These are phyloP conservation scores for Zymoseptoria passerinii DNA, from an alignment of 2,329 filamentous ascomycete species.

Conservation along the genomic window DNA sequence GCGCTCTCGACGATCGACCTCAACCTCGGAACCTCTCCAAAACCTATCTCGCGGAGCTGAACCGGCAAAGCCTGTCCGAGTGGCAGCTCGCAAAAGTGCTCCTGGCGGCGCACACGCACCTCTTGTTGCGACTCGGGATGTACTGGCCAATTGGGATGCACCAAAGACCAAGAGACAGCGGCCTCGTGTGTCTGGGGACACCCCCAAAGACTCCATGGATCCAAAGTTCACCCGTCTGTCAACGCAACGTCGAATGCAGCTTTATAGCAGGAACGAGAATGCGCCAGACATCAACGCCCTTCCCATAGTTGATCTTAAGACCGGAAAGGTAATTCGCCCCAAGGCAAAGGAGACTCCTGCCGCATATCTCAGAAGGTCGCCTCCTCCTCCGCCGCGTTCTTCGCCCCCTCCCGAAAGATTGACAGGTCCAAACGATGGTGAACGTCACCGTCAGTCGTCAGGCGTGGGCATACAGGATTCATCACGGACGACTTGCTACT, in stretches of 20 bases:
- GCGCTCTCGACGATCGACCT: background rate
- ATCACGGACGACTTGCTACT: background rate
- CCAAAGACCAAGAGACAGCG: conserved; percentile 10
- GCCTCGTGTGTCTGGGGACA: conserved; percentile 15
- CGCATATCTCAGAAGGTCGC: conserved; percentile 6
- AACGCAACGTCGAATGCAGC: conserved; percentile 17
- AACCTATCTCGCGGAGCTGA: background rate
- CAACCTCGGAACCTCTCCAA: background rate
- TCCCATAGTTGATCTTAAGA: conserved; percentile 23
- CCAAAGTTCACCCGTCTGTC: conserved; percentile 18
- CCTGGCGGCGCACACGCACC: conserved; percentile 1
- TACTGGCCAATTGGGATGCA: conserved; percentile 12
- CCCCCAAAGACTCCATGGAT: conserved; percentile 15
- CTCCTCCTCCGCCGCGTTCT: conserved; percentile 2
- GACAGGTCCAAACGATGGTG: background rate
- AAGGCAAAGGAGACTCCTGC: background rate
- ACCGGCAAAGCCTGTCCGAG: background rate
- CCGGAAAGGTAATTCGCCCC: conserved; percentile 16
- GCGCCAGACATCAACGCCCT: conserved; percentile 23
- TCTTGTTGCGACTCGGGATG: conserved; percentile 2
- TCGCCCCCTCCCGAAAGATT: background rate
- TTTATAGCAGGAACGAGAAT: conserved; percentile 19
- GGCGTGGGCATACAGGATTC: background rate
- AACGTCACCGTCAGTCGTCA: background rate
- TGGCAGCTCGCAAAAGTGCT: conserved; percentile 11